phyloP scores from a whole-genome alignment of 495 filamentous ascomycete species.

The Hyaloscypha hepaticicola region DNA sequence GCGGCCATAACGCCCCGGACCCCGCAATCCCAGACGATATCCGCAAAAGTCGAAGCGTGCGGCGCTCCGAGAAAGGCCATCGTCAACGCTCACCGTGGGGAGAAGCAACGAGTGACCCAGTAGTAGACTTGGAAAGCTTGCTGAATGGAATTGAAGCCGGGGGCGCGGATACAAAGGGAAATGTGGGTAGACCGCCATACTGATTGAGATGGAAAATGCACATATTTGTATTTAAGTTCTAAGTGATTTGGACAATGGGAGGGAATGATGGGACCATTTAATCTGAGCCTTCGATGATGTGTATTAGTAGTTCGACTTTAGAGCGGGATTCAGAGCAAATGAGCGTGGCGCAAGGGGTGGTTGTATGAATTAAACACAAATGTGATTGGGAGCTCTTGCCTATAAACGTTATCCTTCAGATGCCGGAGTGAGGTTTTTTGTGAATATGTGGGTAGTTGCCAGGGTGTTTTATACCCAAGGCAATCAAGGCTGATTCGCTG shows the following conservation, averaged over 20 bases:
- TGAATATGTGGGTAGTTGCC: too few species aligned
- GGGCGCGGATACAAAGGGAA: slow-evolving; percentile 22
- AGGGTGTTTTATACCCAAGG: too few species aligned
- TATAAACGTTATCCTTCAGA: neutral
- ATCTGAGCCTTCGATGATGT: slow-evolving; percentile 3
- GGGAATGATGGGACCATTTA: neutral
- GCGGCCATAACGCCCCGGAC: slow-evolving; percentile 33
- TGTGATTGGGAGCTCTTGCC: neutral
- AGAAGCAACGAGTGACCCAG: slow-evolving; percentile 1
- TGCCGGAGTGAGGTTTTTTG: too few species aligned
- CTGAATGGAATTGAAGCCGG: slow-evolving; percentile 29
- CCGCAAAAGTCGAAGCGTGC: slow-evolving; percentile 22
- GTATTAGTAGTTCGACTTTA: slow-evolving; percentile 29
- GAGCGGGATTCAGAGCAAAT: neutral
- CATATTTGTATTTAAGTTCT: neutral
- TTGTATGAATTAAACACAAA: slow-evolving; percentile 2
- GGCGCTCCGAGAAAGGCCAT: slow-evolving; percentile 14
- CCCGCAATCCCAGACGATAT: slow-evolving; percentile 24
- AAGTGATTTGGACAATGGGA: neutral
- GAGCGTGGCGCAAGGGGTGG: slow-evolving; percentile 10
- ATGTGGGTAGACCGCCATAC: slow-evolving; percentile 31
- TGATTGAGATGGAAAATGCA: slow-evolving; percentile 8
- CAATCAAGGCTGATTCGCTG: too few species aligned
- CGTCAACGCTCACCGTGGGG: slow-evolving; percentile 18
- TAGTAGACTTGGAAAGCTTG: slow-evolving; percentile 29